Evolutionary conservation across 139 green algal genomes (phyloP).

Genomic region (Chlorella sp.): DNA sequence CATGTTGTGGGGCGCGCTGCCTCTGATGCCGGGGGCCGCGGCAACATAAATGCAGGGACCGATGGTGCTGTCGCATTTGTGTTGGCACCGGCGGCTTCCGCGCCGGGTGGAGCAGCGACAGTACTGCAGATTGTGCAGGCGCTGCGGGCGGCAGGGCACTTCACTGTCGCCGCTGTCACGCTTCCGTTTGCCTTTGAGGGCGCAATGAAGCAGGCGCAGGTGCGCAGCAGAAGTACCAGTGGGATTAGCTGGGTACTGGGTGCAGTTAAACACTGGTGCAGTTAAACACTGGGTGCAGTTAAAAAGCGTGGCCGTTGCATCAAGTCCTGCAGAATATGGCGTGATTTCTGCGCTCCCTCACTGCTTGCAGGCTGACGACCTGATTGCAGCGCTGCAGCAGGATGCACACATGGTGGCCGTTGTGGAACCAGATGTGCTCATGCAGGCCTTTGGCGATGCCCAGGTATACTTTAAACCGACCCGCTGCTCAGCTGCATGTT

Average conservation of each 20-base stretch:
- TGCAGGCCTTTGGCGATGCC: conserved; percentile 38
- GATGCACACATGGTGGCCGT: conserved; percentile 73
- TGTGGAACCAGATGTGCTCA: conserved; percentile 57
- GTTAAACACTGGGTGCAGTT: no score
- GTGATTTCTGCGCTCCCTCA: neutral
- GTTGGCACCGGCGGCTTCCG: conserved; percentile 58
- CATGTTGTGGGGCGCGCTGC: conserved; percentile 50
- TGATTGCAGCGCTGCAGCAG: conserved; percentile 66
- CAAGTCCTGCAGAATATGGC: neutral
- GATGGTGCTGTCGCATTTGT: conserved; percentile 69
- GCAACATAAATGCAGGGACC: conserved; percentile 45
- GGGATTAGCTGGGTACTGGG: no score
- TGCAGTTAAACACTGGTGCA: no score
- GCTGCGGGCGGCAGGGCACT: conserved; percentile 72
- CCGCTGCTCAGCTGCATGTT: neutral
- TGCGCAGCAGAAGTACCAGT: neutral
- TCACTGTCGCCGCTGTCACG: conserved; percentile 77
- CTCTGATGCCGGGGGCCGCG: conserved; percentile 54
- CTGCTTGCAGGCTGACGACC: conserved; percentile 51
- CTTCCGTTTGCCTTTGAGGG: conserved; percentile 85
- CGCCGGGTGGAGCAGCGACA: conserved; percentile 62
- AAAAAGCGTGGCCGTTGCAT: neutral
- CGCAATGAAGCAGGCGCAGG: conserved; percentile 59
- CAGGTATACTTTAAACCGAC: conserved; percentile 42
- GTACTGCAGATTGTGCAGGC: conserved; percentile 71